These are phyloP conservation scores for Crithidia sp. DNA, from an alignment of 208 protist species.

Conservation along the genomic window DNA sequence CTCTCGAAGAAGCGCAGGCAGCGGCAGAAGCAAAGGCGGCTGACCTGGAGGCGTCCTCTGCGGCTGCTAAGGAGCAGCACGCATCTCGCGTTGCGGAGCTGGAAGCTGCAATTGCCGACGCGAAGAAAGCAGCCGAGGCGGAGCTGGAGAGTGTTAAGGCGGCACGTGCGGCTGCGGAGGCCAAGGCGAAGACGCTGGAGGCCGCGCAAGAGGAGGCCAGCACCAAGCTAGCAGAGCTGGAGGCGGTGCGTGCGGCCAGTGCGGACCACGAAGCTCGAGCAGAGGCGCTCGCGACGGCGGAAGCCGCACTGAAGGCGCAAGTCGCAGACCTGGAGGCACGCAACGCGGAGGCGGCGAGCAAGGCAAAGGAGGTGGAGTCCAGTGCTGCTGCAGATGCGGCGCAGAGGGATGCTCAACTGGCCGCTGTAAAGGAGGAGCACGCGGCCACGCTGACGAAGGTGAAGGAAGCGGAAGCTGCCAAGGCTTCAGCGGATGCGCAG, in stretches of 20 bases:
- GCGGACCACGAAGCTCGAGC: not conserved
- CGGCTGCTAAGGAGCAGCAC: not conserved
- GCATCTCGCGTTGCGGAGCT: not conserved
- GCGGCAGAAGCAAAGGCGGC: not conserved
- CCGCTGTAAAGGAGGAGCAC: not conserved
- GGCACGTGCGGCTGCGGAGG: not conserved
- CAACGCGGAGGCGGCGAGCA: too few relatives aligned
- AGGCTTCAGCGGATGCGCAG: not conserved
- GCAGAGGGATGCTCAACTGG: too few relatives aligned
- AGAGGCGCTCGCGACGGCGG: not conserved
- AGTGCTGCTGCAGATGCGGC: too few relatives aligned
- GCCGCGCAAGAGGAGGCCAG: not conserved
- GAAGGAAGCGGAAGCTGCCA: slow-evolving; percentile 5
- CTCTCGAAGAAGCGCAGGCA: not conserved
- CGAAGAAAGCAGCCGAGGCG: not conserved
- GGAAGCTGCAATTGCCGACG: not conserved
- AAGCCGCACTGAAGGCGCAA: not conserved
- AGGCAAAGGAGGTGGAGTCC: too few relatives aligned
- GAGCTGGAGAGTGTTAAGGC: slow-evolving; percentile 3
- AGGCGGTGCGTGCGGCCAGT: not conserved
- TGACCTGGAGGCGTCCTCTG: not conserved
- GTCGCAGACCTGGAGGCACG: not conserved
- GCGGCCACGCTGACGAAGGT: not conserved
- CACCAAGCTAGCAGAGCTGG: not conserved
- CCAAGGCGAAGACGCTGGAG: not conserved